Base-by-base conservation (phyloP, 139 green algal genomes). In the Haematococcus lacustris region DNA sequence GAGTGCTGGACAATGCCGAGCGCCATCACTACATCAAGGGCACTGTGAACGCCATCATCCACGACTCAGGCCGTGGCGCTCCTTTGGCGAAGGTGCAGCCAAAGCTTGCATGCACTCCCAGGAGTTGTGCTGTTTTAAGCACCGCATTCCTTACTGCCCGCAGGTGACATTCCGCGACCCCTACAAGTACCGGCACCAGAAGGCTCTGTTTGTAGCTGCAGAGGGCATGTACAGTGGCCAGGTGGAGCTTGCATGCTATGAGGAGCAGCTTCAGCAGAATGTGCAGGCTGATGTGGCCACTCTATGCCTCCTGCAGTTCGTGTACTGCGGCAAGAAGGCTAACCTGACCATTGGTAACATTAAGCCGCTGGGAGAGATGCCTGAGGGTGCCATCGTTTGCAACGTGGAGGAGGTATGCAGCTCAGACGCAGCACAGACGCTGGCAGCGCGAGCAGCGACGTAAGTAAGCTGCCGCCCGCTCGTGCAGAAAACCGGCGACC, bases 351-450 rank as follows among this genome's bases (percentile, higher is more conserved):
- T 99, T 74, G 96, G 96, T 82, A 99, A 99, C 86, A 87, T 97
- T 13, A 93, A 97, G 89, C 94, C 95, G 40, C 78, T 99, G 73
- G 90, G 89, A 59, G 84, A 92, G 68, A 97, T 99, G 94, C 96
- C 96, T 63, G 96, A 99, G 87, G 96, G 96, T 86, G 95, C 94
- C 83, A 92, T 99, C 78, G 82, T 97, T 47, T 98, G 95, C 94
- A 99, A 99, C 84, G 83, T 99, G 70, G 96, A 99, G 91, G 87
- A 92, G 89, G 87, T 88, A 66, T 70, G 77, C 3, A 4, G 17
- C 13, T 21, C 21, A 7, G 53, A n/a, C n/a, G 59, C 28, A 66
- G 59, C 59, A 66, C 21, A 66, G 32, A n/a, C 13, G 23, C 6
- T n/a, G 59, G 59, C 51, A 28, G 40, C 35, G 47, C 6, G 6